Percentiles rank a stretch among this genome's conserved stretches.
These are phyloP conservation scores for Kalmusia sp. DNA, from an alignment of 2,329 filamentous ascomycete species.

Conservation along the genomic window DNA sequence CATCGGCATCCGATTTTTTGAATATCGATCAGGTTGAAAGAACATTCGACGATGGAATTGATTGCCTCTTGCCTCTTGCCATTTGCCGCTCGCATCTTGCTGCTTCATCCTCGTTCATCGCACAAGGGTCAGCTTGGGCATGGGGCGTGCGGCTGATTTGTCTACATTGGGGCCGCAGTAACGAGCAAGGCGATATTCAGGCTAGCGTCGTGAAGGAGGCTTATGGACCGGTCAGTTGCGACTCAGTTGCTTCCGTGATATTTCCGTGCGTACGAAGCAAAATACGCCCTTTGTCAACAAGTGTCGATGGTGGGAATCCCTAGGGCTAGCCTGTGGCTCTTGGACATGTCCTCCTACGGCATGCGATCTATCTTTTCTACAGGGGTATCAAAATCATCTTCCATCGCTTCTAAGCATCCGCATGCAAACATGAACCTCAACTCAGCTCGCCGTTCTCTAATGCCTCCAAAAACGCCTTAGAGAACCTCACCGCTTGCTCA, in stretches of 20 bases:
- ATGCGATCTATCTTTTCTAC: not conserved
- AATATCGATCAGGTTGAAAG: not conserved
- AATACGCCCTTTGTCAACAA: too few relatives aligned
- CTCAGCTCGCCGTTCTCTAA: slow-evolving; percentile 52
- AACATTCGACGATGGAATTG: not conserved
- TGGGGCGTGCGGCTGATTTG: slow-evolving; percentile 12
- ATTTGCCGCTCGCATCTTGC: not conserved
- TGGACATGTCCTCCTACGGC: not conserved
- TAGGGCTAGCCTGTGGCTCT: not conserved
- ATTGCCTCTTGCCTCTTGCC: not conserved
- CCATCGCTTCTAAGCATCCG: not conserved
- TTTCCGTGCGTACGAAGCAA: too few relatives aligned
- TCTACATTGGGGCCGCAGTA: not conserved
- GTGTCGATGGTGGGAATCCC: too few relatives aligned
- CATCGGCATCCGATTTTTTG: not conserved
- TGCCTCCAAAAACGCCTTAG: slow-evolving; percentile 74
- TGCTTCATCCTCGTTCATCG: too few relatives aligned
- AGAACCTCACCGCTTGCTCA: slow-evolving; percentile 80
- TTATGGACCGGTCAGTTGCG: not conserved
- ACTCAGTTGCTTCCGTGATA: not conserved
- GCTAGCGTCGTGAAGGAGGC: not conserved
- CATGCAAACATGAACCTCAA: slow-evolving; percentile 12
- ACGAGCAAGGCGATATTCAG: not conserved
- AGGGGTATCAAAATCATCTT: slow-evolving; percentile 28
- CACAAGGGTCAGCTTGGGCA: not conserved